Percentiles rank a stretch among this genome's conserved stretches.
These are phyloP conservation scores for Mucor saturninus DNA, from an alignment of 371 early-diverging fungal species.

Conservation along the genomic window DNA sequence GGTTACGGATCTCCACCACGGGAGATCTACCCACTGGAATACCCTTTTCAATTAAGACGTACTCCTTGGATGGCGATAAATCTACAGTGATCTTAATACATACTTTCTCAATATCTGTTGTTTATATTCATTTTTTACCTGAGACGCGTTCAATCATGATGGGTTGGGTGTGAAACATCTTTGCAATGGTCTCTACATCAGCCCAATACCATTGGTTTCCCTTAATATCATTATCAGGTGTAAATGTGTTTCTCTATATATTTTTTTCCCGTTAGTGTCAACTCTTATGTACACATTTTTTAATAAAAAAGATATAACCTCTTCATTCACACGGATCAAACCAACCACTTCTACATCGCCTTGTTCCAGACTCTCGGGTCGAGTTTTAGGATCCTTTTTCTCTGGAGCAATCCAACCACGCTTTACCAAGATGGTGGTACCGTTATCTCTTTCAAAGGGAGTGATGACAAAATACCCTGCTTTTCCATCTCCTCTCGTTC, in stretches of 20 bases:
- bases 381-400: slow-evolving; percentile 58
- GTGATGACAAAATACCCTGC: slow-evolving; percentile 85
- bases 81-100: slow-evolving; percentile 22
- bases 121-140: slow-evolving; percentile 44
- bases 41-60: slow-evolving; percentile 60
- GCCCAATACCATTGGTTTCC: slow-evolving; percentile 84
- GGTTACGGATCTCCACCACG: slow-evolving; percentile 79
- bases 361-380: slow-evolving; percentile 63
- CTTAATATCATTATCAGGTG: slow-evolving; percentile 69
- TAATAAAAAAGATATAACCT: slow-evolving; percentile 34
- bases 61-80: slow-evolving; percentile 41
- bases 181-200: slow-evolving; percentile 80
- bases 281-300: no score
- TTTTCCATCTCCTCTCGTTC: slow-evolving; percentile 74
- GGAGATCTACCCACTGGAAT: slow-evolving; percentile 77
- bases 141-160: slow-evolving; percentile 76
- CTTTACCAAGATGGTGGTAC: slow-evolving; percentile 78
- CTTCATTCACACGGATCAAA: slow-evolving; percentile 66
- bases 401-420: slow-evolving; percentile 89
- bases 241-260: slow-evolving; percentile 60
- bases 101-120: background rate
- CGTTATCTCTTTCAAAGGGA: slow-evolving; percentile 81
- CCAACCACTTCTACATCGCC: slow-evolving; percentile 67
- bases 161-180: slow-evolving; percentile 64
- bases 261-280: background rate